Conservation (phyloP, 176 grass and related monocot genomes). For the Juncus effusus region DNA sequence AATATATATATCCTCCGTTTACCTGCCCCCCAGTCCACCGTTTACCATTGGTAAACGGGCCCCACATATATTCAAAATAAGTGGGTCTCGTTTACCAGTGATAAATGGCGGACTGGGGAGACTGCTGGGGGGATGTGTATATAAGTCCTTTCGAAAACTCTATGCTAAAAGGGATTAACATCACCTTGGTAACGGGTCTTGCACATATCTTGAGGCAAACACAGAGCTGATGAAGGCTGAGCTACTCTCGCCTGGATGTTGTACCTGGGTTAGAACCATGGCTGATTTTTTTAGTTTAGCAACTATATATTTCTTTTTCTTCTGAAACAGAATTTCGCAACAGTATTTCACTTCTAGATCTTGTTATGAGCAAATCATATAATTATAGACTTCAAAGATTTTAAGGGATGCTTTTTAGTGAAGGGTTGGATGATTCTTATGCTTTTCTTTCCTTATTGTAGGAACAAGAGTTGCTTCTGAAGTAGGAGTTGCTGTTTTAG, state of each 20-base stretch:
- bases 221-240: conserved; percentile 34
- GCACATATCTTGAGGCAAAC: conserved; percentile 78
- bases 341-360: neutral
- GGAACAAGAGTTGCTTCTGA: conserved; percentile 13
- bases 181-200: conserved; percentile 66
- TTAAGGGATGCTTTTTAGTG: neutral
- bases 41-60: too few relatives aligned
- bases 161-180: neutral
- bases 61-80: too few relatives aligned
- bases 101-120: too few relatives aligned
- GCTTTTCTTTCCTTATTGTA: conserved; percentile 21
- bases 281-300: neutral
- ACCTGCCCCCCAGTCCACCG: too few relatives aligned
- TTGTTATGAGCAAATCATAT: conserved; percentile 1
- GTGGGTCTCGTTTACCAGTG: too few relatives aligned
- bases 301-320: neutral
- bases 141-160: too few relatives aligned
- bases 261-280: conserved; percentile 67
- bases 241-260: conserved; percentile 27
- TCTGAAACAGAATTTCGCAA: neutral
- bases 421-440: conserved; percentile 15
- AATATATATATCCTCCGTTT: too few relatives aligned
- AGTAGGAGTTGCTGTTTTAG: neutral
- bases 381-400: neutral
- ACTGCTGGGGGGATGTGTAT: too few relatives aligned